Evolutionary conservation across 345 rosid genomes (phyloP).

Genomic region (Populus pruinosa): DNA sequence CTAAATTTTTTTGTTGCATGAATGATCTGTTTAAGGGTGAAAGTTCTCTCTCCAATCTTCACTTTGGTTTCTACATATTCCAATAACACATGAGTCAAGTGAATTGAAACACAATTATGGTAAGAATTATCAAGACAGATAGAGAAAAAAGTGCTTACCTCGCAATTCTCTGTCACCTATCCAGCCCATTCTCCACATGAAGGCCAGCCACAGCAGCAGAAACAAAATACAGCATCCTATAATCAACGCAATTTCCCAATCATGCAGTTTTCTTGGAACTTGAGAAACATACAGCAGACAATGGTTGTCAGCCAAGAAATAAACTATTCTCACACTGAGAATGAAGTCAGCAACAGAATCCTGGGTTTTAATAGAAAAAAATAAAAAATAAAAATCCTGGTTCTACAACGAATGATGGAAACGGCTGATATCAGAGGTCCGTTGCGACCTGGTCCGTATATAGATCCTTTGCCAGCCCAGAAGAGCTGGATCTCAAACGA

Average conservation of each 20-base stretch:
- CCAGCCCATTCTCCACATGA: constrained; percentile 4
- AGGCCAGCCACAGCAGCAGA: not conserved
- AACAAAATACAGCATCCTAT: not conserved
- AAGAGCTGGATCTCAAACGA: too few relatives aligned
- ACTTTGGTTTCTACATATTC: too few relatives aligned
- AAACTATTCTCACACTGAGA: not conserved
- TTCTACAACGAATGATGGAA: not conserved
- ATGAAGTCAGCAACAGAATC: not conserved
- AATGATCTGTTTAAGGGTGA: not conserved
- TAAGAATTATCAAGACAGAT: too few relatives aligned
- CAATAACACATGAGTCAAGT: too few relatives aligned
- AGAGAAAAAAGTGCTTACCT: too few relatives aligned
- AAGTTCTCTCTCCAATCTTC: not conserved
- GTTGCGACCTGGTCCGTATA: too few relatives aligned
- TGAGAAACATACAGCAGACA: not conserved
- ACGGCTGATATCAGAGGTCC: not conserved
- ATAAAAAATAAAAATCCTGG: too few relatives aligned
- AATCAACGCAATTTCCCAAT: not conserved
- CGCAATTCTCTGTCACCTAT: not conserved
- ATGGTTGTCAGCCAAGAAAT: not conserved
- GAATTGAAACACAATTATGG: too few relatives aligned
- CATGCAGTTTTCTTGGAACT: not conserved
- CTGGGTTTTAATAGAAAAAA: not conserved
- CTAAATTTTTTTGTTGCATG: too few relatives aligned
- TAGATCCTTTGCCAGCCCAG: too few relatives aligned